phyloP scores from a whole-genome alignment of 2,329 filamentous ascomycete species.

The Colletotrichum echinochloae region DNA sequence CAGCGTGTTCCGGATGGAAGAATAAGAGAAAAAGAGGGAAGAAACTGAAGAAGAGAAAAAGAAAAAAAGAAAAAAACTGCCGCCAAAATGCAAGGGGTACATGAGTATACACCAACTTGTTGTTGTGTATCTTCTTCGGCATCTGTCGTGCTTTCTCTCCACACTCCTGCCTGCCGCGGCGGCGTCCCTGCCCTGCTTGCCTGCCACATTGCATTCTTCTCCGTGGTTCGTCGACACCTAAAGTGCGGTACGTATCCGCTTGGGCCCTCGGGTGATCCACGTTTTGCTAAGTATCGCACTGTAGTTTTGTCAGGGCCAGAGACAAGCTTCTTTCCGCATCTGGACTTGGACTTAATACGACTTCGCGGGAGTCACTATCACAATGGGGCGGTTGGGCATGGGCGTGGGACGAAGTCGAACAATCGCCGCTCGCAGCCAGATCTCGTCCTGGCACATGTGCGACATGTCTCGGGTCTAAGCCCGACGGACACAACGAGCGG shows the following conservation, averaged over 20 bases:
- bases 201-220: neutral
- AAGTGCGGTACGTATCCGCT: neutral
- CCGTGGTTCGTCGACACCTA: neutral
- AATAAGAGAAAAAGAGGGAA: neutral
- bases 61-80: too few relatives aligned
- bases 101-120: neutral
- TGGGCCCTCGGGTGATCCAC: neutral
- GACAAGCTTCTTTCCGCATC: neutral
- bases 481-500: slow-evolving; percentile 7
- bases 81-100: too few relatives aligned
- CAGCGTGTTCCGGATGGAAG: neutral
- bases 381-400: neutral
- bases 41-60: too few relatives aligned
- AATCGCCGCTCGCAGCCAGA: neutral
- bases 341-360: neutral
- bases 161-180: neutral
- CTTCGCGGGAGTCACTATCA: neutral
- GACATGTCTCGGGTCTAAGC: slow-evolving; percentile 23
- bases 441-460: neutral
- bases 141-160: slow-evolving; percentile 13
- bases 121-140: slow-evolving; percentile 4
- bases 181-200: neutral
- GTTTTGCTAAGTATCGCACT: neutral
- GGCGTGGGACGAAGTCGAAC: neutral
- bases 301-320: neutral